These are phyloP conservation scores for Alloascoidea africana DNA, from an alignment of 805 yeast species.

Conservation along the genomic window DNA sequence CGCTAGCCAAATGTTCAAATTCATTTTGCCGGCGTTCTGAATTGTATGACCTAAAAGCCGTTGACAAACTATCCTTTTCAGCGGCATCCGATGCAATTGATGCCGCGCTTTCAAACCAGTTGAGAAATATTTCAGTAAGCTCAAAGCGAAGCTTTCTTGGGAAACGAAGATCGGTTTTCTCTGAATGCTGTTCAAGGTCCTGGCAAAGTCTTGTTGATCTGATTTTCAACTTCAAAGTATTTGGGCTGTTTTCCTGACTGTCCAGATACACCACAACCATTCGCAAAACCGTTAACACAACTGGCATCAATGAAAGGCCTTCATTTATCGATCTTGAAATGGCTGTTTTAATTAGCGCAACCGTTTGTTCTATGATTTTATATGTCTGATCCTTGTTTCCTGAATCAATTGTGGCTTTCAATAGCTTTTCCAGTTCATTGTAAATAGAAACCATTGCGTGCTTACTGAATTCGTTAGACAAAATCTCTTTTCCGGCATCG, in stretches of 20 bases:
- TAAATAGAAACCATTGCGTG: conserved; percentile 33
- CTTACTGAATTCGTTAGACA: conserved; percentile 54
- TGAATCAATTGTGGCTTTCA: neutral
- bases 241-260: neutral
- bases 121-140: neutral
- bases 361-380: neutral
- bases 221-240: neutral
- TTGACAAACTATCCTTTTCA: neutral
- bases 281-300: neutral
- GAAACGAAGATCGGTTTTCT: neutral
- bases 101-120: neutral
- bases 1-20: neutral
- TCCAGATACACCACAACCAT: neutral
- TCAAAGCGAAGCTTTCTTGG: neutral
- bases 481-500: conserved; percentile 57
- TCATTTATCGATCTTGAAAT: neutral
- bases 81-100: too few relatives aligned
- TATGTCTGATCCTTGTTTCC: neutral
- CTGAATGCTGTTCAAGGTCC: neutral
- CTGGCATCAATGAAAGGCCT: neutral
- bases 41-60: neutral
- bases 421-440: conserved; percentile 21
- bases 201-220: neutral
- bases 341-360: neutral
- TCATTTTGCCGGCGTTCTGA: neutral